A percentile compares a stretch with the other conserved stretches of the same genome.
These are phyloP conservation scores for Lentinula raphanica DNA, from an alignment of 768 basidiomycete genomes.

Conservation along the genomic window DNA sequence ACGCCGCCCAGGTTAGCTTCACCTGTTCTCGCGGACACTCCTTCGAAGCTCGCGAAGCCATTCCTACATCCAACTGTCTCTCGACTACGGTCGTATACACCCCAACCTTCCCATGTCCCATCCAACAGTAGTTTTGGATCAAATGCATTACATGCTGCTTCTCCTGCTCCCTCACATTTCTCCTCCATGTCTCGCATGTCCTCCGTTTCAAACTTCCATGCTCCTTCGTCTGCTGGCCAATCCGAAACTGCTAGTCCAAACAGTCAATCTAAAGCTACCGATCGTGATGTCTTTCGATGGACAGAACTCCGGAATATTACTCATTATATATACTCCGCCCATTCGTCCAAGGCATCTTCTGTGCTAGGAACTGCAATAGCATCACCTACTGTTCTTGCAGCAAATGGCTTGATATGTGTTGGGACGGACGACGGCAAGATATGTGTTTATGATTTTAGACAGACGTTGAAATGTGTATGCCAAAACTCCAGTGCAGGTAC, in stretches of 20 bases:
- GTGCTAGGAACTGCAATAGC: slow-evolving; percentile 59
- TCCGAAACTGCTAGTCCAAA: slow-evolving; percentile 13
- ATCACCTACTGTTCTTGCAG: slow-evolving; percentile 73
- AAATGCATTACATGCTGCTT: slow-evolving; percentile 36
- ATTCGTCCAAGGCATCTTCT: slow-evolving; percentile 54
- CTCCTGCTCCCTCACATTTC: slow-evolving; percentile 59
- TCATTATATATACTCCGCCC: slow-evolving; percentile 47
- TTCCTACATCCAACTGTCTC: slow-evolving; percentile 75
- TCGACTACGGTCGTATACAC: slow-evolving; percentile 67
- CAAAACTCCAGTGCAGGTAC: slow-evolving; percentile 65
- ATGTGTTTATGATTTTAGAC: slow-evolving; percentile 86
- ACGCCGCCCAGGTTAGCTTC: slow-evolving; percentile 36
- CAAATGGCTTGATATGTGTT: slow-evolving; percentile 84
- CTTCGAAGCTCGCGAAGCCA: slow-evolving; percentile 42
- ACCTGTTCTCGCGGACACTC: slow-evolving; percentile 25
- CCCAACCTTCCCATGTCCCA: slow-evolving; percentile 38
- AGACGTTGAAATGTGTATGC: slow-evolving; percentile 75
- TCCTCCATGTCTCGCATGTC: slow-evolving; percentile 68
- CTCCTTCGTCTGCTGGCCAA: slow-evolving; percentile 20
- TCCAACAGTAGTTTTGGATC: slow-evolving; percentile 38
- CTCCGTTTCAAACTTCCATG: slow-evolving; percentile 47
- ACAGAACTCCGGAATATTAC: slow-evolving; percentile 57
- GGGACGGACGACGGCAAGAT: slow-evolving; percentile 79
- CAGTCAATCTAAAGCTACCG: slow-evolving; percentile 15
- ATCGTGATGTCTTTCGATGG: slow-evolving; percentile 72